Base-by-base conservation (phyloP, 306 rosid species). In the Cucurbita maxima region DNA sequence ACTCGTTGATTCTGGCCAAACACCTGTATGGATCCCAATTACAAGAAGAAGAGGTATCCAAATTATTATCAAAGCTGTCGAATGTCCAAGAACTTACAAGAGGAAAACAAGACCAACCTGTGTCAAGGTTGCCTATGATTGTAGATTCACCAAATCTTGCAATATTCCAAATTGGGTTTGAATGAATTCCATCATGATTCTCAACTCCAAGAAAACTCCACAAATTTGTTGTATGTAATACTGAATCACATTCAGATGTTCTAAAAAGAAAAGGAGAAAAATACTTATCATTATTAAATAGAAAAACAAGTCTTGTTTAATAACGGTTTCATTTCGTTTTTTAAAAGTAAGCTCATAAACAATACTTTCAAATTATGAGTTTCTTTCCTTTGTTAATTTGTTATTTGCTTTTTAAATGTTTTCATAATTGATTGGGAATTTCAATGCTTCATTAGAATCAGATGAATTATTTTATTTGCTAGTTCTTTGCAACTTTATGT, bases 121-220 rank as follows among this genome's bases (percentile, higher is more conserved):
- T 81, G 79, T 88, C 96, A 76, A 91, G 82, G 72, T 84, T 78
- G 5, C 61, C 97, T 36, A 91, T 77, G 52, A 91, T 91, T 25
- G 78, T 70, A 53, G 86, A 85, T 81, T 84, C 86, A 58, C 97
- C 97, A 76, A 73, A 85, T 52, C 84, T 84, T 64, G 92, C 90
- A 78, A 75, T 80, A 16, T 60, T 63, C 54, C 88, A 83, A 5
- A 85, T 10, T 0, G 97, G 88, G 10, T 41, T 50, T 3, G 61
- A 13, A 15, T 50, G 63, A 76, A 64, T 18, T 0, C 64, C 83
- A 15, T 83, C 86, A 58, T 81, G 53, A 8, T 50, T 8, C 36
- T 85, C 87, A 55, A 82, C 50, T 20, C 47, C 52, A 86, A 91
- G 82, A 79, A 91, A 88, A 1, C 81, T 80, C 97, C 97, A 91